A percentile compares a stretch with the other conserved stretches of the same genome.
Evolutionary conservation across 75 land plant species (phyloP).

Genomic region (Ceratopteris richardii): DNA sequence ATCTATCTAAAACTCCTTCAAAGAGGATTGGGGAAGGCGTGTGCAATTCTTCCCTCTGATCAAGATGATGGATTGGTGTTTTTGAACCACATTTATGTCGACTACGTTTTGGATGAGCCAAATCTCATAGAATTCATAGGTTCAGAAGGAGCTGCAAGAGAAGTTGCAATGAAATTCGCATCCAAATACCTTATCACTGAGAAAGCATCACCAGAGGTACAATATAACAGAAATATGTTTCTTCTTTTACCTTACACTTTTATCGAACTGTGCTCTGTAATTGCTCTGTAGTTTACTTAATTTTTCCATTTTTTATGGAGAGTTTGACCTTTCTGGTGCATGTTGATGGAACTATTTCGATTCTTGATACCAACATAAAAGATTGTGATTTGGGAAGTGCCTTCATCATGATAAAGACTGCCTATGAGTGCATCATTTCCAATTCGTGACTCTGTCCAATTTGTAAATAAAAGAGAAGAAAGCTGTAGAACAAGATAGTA

Average conservation of each 20-base stretch:
- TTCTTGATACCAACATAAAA: too few species aligned
- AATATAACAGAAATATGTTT: not conserved
- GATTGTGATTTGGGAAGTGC: too few species aligned
- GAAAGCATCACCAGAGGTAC: constrained; percentile 29
- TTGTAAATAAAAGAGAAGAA: too few species aligned
- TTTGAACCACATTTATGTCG: constrained; percentile 16
- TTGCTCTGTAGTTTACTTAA: too few species aligned
- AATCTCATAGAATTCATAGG: constrained; percentile 24
- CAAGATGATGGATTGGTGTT: constrained; percentile 30
- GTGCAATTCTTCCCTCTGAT: constrained; percentile 23
- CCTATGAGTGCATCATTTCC: too few species aligned
- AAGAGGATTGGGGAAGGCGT: constrained; percentile 17
- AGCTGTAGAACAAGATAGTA: too few species aligned
- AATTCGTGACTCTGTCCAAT: too few species aligned
- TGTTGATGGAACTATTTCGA: too few species aligned
- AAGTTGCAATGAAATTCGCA: constrained; percentile 18
- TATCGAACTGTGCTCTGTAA: too few species aligned
- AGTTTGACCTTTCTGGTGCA: too few species aligned
- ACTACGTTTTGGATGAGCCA: constrained; percentile 23
- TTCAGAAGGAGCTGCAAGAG: constrained; percentile 18
- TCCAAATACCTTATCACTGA: constrained; percentile 17
- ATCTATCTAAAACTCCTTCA: constrained; percentile 27
- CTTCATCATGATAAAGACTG: too few species aligned
- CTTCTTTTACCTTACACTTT: not conserved
- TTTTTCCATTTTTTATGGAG: too few species aligned